Percentiles rank a stretch among this genome's conserved stretches.
Conservation (phyloP, 2,329 filamentous ascomycete species). For the Fusarium guadeloupense region DNA sequence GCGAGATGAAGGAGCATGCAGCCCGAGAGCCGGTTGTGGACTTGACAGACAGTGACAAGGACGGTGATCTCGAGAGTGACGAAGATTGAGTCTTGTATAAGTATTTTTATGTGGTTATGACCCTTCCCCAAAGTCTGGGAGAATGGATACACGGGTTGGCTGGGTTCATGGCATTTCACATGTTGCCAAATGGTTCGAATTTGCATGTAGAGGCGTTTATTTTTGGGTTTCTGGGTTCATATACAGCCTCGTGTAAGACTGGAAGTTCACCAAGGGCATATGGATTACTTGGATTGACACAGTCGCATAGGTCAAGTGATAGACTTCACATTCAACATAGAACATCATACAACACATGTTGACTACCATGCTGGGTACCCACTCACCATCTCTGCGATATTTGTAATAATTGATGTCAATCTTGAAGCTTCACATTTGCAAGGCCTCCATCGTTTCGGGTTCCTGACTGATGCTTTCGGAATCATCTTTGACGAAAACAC, state of each 20-base stretch:
- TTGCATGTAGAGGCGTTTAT: conserved; percentile 31
- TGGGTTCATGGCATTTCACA: conserved; percentile 12
- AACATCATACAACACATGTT: conserved; percentile 21
- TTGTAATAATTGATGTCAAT: neutral
- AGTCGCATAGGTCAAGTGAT: neutral
- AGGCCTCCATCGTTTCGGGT: neutral
- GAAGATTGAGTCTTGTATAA: conserved; percentile 29
- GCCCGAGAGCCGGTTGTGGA: conserved; percentile 63
- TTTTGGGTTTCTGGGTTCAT: conserved; percentile 20
- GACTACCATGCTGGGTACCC: neutral
- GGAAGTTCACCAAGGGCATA: neutral
- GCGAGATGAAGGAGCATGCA: conserved; percentile 89
- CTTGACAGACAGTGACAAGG: conserved; percentile 59
- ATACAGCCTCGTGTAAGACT: conserved; percentile 1
- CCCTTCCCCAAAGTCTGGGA: neutral
- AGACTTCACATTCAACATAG: conserved; percentile 18
- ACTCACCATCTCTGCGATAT: neutral
- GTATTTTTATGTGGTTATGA: conserved; percentile 9
- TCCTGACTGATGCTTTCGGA: conserved; percentile 1
- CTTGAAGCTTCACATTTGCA: neutral
- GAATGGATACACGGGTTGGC: neutral
- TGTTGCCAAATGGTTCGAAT: conserved; percentile 8
- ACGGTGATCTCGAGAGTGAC: conserved; percentile 52
- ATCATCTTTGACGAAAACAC: conserved; percentile 53
- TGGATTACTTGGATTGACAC: conserved; percentile 1